A percentile compares a stretch with the other conserved stretches of the same genome.
phyloP scores from a whole-genome alignment of 2,329 filamentous ascomycete genomes.

The Aspergillus transmontanensis region DNA sequence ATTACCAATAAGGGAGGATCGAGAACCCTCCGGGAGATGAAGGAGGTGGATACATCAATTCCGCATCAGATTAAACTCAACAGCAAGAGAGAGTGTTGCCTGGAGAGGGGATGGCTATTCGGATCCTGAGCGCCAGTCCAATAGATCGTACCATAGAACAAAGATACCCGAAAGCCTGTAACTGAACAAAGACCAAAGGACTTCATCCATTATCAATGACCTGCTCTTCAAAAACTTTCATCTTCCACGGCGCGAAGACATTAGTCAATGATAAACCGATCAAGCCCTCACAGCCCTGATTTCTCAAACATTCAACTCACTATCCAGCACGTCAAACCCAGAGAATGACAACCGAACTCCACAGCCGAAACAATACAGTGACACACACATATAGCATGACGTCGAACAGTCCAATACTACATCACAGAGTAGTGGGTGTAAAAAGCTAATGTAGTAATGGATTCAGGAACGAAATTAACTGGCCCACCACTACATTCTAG shows the following conservation, averaged over 20 bases:
- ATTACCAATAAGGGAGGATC: background rate
- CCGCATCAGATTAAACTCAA: conserved; percentile 1
- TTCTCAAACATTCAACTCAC: background rate
- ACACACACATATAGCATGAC: background rate
- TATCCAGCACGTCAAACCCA: background rate
- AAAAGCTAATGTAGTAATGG: background rate
- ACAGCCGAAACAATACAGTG: background rate
- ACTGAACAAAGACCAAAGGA: background rate
- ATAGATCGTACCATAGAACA: conserved; percentile 4
- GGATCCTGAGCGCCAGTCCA: background rate
- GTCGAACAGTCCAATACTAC: background rate
- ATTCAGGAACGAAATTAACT: background rate
- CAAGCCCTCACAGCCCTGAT: background rate
- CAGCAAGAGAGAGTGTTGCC: background rate
- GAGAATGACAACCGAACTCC: background rate
- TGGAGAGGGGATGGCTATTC: background rate
- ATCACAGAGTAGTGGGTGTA: background rate
- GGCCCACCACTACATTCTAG: background rate
- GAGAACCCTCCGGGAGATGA: background rate
- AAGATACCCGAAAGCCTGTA: background rate
- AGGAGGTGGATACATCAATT: conserved; percentile 2
- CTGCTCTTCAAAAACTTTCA: background rate
- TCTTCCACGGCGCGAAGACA: background rate
- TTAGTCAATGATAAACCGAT: background rate
- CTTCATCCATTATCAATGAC: background rate